Percentiles rank a stretch among this genome's conserved stretches.
Evolutionary conservation across 176 grass and related monocot genomes (phyloP).

Genomic region (Musa acuminata): DNA sequence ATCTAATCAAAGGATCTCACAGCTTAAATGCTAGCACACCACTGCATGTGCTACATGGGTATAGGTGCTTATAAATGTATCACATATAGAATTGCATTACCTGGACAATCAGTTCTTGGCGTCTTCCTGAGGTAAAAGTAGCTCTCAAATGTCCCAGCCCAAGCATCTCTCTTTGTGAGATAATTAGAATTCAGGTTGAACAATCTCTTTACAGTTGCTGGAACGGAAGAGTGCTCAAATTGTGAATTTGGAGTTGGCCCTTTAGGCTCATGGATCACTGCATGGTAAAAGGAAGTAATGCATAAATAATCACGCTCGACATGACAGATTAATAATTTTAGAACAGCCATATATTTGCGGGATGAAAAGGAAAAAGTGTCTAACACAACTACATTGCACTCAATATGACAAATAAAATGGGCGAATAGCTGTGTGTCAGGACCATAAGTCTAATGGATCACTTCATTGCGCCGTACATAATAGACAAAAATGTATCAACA

Average conservation of each 20-base stretch:
- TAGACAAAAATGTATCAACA: not conserved
- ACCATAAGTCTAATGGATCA: not conserved
- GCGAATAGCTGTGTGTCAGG: not conserved
- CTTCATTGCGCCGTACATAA: not conserved
- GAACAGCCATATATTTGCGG: not conserved
- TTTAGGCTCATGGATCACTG: slow-evolving; percentile 81
- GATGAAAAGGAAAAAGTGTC: not conserved
- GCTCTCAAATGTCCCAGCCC: slow-evolving; percentile 78
- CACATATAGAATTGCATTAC: slow-evolving; percentile 18
- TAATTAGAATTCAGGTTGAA: slow-evolving; percentile 87
- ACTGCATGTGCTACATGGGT: not conserved
- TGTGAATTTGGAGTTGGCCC: slow-evolving; percentile 43
- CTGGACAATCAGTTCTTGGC: slow-evolving; percentile 80
- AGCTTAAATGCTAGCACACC: not conserved
- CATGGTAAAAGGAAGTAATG: slow-evolving; percentile 26
- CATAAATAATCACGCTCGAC: not conserved
- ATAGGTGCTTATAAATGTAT: not conserved
- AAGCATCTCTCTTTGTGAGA: slow-evolving; percentile 88
- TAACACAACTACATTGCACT: not conserved
- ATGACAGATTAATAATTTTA: not conserved
- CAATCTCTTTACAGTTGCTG: slow-evolving; percentile 66
- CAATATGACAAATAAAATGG: not conserved
- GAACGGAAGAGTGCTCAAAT: slow-evolving; percentile 86
- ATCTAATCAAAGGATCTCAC: not conserved
- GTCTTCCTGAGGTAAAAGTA: slow-evolving; percentile 47